A percentile compares a stretch with the other conserved stretches of the same genome.
Evolutionary conservation across 208 protist genomes (phyloP).

Genomic region (Trichomonas tenax): DNA sequence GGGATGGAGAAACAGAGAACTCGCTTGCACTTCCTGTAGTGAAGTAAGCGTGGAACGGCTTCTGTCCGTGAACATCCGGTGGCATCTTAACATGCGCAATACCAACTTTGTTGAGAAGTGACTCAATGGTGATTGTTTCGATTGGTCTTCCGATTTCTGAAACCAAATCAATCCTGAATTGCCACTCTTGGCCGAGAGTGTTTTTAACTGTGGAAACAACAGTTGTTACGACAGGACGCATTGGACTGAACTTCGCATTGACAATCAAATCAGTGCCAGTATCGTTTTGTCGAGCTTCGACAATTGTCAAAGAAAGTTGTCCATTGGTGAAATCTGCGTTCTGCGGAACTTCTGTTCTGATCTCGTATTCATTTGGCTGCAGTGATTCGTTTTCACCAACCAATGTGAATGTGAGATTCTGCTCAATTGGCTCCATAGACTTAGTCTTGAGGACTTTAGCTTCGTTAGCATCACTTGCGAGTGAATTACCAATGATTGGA

Average conservation of each 20-base stretch:
- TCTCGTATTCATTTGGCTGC: background rate
- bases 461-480: background rate
- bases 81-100: background rate
- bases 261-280: background rate
- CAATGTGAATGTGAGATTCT: background rate
- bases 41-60: slow-evolving; percentile 7
- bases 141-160: background rate
- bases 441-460: background rate
- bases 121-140: background rate
- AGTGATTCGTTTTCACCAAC: background rate
- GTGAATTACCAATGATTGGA: background rate
- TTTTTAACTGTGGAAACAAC: background rate
- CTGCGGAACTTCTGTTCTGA: background rate
- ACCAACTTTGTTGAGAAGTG: background rate
- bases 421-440: background rate
- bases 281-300: background rate
- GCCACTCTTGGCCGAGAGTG: background rate
- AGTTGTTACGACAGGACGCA: background rate
- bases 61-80: background rate
- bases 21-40: background rate
- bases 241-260: background rate
- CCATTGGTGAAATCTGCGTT: background rate
- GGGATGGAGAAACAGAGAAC: background rate
- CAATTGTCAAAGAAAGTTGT: background rate
- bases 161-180: background rate